Conservation (phyloP, 345 rosid genomes). For the Stellera chamaejasme region DNA sequence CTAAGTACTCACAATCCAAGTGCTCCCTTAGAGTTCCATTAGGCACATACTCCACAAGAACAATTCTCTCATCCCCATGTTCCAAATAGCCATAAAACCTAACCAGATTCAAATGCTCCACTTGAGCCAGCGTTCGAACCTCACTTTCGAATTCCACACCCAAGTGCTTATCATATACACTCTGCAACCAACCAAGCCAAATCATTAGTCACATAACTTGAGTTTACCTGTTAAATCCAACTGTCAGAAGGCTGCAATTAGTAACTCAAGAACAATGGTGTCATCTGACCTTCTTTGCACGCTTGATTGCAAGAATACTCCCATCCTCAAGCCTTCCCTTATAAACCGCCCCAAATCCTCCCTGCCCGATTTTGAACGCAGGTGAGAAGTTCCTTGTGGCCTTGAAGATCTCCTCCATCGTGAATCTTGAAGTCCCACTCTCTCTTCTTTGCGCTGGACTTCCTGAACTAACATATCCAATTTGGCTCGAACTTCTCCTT, state of each 20-base stretch:
- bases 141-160: constrained; percentile 78
- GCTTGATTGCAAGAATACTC: constrained; percentile 64
- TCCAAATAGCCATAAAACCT: constrained; percentile 66
- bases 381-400: constrained; percentile 83
- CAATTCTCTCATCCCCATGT: constrained; percentile 61
- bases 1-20: constrained; percentile 64
- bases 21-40: constrained; percentile 92
- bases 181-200: constrained; percentile 34
- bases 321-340: constrained; percentile 80
- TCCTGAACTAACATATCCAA: constrained; percentile 23
- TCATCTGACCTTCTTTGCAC: constrained; percentile 68
- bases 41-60: constrained; percentile 72
- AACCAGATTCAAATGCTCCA: constrained; percentile 80
- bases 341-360: constrained; percentile 88
- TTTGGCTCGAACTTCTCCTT: constrained; percentile 32
- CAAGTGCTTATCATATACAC: constrained; percentile 63
- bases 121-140: constrained; percentile 59
- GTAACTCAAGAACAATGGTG: too few species aligned
- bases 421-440: constrained; percentile 42
- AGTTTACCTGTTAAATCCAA: background rate
- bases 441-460: constrained; percentile 26
- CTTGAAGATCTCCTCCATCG: constrained; percentile 47
- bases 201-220: background rate
- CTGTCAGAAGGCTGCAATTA: too few species aligned
- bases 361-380: constrained; percentile 79